Evolutionary conservation across 371 early-diverging fungal genomes (phyloP), one percentile per base, ranked within the genome.

Genomic region (Mortierella polycephala): DNA sequence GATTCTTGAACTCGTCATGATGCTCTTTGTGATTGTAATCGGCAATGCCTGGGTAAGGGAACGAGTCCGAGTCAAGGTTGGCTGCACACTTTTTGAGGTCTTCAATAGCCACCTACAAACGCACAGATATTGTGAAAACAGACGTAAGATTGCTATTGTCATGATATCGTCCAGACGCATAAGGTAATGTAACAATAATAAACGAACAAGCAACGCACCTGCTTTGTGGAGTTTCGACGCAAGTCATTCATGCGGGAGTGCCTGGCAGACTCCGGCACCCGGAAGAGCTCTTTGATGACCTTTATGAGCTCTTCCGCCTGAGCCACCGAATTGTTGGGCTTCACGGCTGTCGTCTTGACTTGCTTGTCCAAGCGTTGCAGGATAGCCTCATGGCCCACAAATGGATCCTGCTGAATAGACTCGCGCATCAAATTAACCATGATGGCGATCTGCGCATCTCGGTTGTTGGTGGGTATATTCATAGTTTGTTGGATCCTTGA

Each of bases 1-100:
- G 69, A 7, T 55, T 73, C 60, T 79, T 79, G 64, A 79, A 79
- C 59, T 69, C 80, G 20, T 67, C 67, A 18, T 79, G 80, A 54
- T 79, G 80, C 10, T 67, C 80, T 57, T 63, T 72, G 23, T 69
- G 65, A 39, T 69, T 69, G 49, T 79, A 79, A 44, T 79, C 80
- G 3, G 66, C 67, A 10, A 37, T 72, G 20, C 74, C 80, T 0
- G 80, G 74, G 10, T 79, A 79, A 14, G 80, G 80, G 44, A 79
- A 79, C 0, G 53, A 52, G 37, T 79, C 80, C 21, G 62, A 16
- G 0, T 65, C 80, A 10, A 79, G 67, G 47, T 79, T 79, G 1
- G 74, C 52, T 6, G 46, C 52, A 14, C 73, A 69, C 65, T 79
- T 79, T 41, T 72, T 72, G 57, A 79, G 63, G 21, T 79, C 80